Evolutionary conservation across 2,329 filamentous ascomycete genomes (phyloP).

Genomic region (Berkeleyomyces basicola): DNA sequence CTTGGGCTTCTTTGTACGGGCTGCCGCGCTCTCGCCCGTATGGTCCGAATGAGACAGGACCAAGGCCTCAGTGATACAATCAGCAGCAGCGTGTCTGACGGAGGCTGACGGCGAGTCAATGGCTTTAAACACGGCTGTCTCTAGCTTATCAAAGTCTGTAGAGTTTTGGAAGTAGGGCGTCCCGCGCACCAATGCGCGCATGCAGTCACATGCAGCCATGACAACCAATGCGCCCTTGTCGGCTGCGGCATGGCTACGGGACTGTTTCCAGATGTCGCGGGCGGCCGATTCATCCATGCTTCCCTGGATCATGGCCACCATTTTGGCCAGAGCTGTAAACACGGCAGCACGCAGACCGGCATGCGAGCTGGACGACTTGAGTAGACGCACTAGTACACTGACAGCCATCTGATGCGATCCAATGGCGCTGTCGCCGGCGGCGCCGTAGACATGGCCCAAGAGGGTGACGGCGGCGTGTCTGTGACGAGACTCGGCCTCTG

Average conservation of each 20-base stretch:
- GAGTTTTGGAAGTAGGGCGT: constrained; percentile 78
- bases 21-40: constrained; percentile 36
- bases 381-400: constrained; percentile 54
- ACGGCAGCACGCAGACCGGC: constrained; percentile 67
- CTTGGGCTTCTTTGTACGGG: constrained; percentile 45
- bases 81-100: constrained; percentile 72
- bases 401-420: constrained; percentile 62
- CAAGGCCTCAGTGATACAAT: constrained; percentile 67
- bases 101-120: constrained; percentile 61
- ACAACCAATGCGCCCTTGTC: constrained; percentile 79
- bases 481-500: constrained; percentile 57
- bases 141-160: constrained; percentile 78
- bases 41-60: constrained; percentile 51
- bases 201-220: constrained; percentile 58
- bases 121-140: constrained; percentile 66
- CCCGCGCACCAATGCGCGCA: constrained; percentile 53
- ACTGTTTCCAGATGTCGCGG: constrained; percentile 89
- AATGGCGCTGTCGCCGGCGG: constrained; percentile 87
- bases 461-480: constrained; percentile 82
- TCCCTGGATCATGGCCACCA: constrained; percentile 55
- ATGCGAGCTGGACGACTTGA: constrained; percentile 66
- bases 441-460: constrained; percentile 73
- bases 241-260: constrained; percentile 52
- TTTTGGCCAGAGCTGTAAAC: constrained; percentile 58
- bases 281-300: constrained; percentile 72